phyloP scores from a whole-genome alignment of 768 basidiomycete species.

The Mycena rosella region DNA sequence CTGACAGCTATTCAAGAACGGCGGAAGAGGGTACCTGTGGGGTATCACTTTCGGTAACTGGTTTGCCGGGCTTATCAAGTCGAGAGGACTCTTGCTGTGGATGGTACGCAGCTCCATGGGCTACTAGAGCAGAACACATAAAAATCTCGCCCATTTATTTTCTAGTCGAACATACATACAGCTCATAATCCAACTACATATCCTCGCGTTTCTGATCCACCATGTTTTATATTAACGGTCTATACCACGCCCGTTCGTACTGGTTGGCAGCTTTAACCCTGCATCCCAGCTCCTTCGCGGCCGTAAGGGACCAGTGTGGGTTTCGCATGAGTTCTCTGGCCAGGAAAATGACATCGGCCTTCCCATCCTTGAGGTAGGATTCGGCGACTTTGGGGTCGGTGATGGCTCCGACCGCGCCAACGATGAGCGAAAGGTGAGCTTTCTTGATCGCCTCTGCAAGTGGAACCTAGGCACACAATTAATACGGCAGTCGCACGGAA shows the following conservation, averaged over 20 bases:
- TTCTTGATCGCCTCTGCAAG: slow-evolving; percentile 66
- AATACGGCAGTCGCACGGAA: no score
- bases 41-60: slow-evolving; percentile 61
- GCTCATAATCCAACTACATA: no score
- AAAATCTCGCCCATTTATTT: no score
- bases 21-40: slow-evolving; percentile 56
- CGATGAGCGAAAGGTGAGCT: slow-evolving; percentile 40
- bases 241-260: slow-evolving; percentile 71
- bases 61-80: slow-evolving; percentile 49
- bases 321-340: slow-evolving; percentile 73
- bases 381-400: slow-evolving; percentile 68
- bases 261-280: slow-evolving; percentile 80
- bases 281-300: slow-evolving; percentile 69
- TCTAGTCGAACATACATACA: no score
- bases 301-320: slow-evolving; percentile 63
- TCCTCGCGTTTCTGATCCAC: neutral
- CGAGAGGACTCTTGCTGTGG: slow-evolving; percentile 39
- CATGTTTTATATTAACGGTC: neutral
- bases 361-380: slow-evolving; percentile 65
- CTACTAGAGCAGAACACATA: neutral
- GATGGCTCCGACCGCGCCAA: slow-evolving; percentile 63
- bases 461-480: no score
- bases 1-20: slow-evolving; percentile 36
- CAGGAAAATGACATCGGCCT: slow-evolving; percentile 70
- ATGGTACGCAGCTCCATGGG: slow-evolving; percentile 27